Percentiles rank a stretch among this genome's conserved stretches.
These are phyloP conservation scores for Scedosporium apiospermum DNA, from an alignment of 2,329 filamentous ascomycete species.

Conservation along the genomic window DNA sequence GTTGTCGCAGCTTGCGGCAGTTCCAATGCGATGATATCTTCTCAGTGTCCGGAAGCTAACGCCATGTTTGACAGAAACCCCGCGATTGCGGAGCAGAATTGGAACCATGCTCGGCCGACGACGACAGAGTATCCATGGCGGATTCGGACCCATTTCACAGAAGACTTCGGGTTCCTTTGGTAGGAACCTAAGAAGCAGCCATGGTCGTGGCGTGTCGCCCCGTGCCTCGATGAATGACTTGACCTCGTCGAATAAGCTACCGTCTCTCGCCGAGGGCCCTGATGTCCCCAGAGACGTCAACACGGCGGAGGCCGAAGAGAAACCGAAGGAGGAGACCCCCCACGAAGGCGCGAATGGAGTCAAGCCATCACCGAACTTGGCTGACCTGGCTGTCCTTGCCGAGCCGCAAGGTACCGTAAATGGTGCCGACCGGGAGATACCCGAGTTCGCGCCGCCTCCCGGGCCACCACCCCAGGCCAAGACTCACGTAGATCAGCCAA, in stretches of 20 bases:
- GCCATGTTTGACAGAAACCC: background rate
- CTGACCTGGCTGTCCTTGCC: background rate
- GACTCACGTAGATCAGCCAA: conserved; percentile 22
- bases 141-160: conserved; percentile 47
- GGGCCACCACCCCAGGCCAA: conserved; percentile 37
- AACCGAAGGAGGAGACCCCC: conserved; percentile 13
- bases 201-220: conserved; percentile 47
- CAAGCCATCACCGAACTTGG: background rate
- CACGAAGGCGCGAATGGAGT: conserved; percentile 39
- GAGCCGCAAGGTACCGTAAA: conserved; percentile 29
- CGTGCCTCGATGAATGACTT: conserved; percentile 51
- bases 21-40: background rate
- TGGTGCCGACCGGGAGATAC: conserved; percentile 37
- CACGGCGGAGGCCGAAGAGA: background rate
- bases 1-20: no score
- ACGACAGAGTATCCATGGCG: conserved; percentile 56
- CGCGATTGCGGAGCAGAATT: conserved; percentile 36
- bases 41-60: background rate
- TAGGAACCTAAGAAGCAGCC: conserved; percentile 52
- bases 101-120: conserved; percentile 60
- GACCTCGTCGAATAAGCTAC: conserved; percentile 39
- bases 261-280: conserved; percentile 49
- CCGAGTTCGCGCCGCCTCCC: conserved; percentile 41
- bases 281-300: conserved; percentile 10
- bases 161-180: conserved; percentile 48